Base-by-base conservation (phyloP, 305 asterid genomes). In the Nicotiana rustica region DNA sequence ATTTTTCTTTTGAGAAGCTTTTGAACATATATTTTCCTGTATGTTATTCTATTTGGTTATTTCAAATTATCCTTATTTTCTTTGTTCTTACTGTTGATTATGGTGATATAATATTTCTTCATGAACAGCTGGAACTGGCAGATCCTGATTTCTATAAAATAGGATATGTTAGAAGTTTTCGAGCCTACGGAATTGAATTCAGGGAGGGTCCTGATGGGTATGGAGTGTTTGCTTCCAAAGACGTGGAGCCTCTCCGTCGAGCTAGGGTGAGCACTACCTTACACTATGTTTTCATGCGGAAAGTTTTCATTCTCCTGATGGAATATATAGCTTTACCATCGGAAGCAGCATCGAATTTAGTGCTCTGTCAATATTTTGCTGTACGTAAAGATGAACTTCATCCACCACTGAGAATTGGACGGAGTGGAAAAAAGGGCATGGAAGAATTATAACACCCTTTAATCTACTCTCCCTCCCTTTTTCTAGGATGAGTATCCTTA, bases 191-290 rank as follows among this genome's bases (percentile, higher is more conserved):
- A 69, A 89, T 94, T 81, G 98, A 93, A 79, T 96, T 94, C 90
- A 91, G 92, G 88, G 99, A 96, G 89, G 99, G 99, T 59, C 98
- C 99, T 55, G 94, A 93, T 87, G 99, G 99, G 64, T 96, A 90
- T 86, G 98, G 99, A 79, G 99, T 93, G 15, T 96, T 88, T 90
- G 98, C 99, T 67, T 94, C 99, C 86, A 96, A 89, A 87, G 97
- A 96, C 47, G 90, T 96, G 52, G 93, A 89, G 88, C 93, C 98
- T 87, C 99, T 91, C 86, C 99, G 99, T 83, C 97, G 99, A 82
- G 93, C 99, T n/a, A 90, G 98, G 97, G 98, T 93, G 64, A 77
- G 84, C 68, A 81, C 69, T 84, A 68, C 67, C 82, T 85, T 62
- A 73, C 18, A 36, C 17, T 77, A 73, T 47, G 70, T 78, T 67